phyloP scores from a whole-genome alignment of 768 basidiomycete genomes.

The Trametes coccinea region DNA sequence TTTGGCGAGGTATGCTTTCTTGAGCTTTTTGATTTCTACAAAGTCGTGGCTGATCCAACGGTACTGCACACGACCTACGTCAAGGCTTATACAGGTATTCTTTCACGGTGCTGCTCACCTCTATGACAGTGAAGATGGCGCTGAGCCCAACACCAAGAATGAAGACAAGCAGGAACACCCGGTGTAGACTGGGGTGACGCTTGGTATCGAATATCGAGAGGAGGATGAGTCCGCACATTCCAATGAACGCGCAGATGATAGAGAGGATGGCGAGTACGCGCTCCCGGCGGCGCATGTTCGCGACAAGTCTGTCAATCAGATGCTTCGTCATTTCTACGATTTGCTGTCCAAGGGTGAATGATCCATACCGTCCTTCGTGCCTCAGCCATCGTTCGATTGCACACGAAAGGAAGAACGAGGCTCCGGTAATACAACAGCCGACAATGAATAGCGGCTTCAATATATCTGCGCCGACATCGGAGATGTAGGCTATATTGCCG shows the following conservation, averaged over 20 bases:
- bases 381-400: constrained; percentile 62
- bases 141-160: constrained; percentile 70
- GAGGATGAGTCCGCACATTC: constrained; percentile 64
- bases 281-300: constrained; percentile 59
- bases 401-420: constrained; percentile 61
- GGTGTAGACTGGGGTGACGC: constrained; percentile 51
- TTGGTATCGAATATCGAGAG: constrained; percentile 73
- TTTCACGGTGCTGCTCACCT: constrained; percentile 31
- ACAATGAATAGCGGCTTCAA: constrained; percentile 77
- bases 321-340: neutral
- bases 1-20: constrained; percentile 59
- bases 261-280: constrained; percentile 55
- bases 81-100: no score
- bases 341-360: no score
- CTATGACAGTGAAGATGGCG: constrained; percentile 71
- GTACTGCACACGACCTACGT: constrained; percentile 42
- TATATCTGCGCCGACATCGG: constrained; percentile 71
- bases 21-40: constrained; percentile 43
- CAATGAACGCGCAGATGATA: constrained; percentile 59
- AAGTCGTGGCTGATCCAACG: constrained; percentile 66
- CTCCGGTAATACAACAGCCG: constrained; percentile 62
- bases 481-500: constrained; percentile 68
- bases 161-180: constrained; percentile 68
- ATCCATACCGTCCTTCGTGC: constrained; percentile 55
- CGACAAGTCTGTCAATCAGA: constrained; percentile 46